Base-by-base conservation (phyloP, 164 flowering plant genomes). In the Houttuynia cordata region DNA sequence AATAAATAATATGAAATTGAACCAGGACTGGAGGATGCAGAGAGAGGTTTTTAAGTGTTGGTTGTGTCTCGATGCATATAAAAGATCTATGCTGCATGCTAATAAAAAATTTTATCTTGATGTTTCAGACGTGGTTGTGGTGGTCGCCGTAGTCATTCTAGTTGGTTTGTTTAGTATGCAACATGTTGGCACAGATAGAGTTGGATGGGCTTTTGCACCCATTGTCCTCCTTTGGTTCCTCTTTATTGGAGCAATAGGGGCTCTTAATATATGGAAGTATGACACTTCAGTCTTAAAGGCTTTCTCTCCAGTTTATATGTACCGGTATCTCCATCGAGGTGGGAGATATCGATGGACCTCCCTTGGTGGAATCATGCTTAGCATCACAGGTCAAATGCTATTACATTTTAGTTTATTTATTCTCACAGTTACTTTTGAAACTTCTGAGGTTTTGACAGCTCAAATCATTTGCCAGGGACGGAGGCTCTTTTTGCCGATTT, bases 401-500 rank as follows among this genome's bases (percentile, higher is more conserved):
- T 51, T 19, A 12, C 20, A 49, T 10, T 24, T 19, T 8, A 24
- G 14, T 23, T 3, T 8, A 10, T 23, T 9, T 12, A 53, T 21
- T 53, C 14, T 34, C 10, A 15, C 17, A 24, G 4, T 57, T 5
- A 22, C 19, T 4, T 25, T 10, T 25, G 40, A 39, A 4, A 30
- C 37, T 30, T 15, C 45, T 8, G 17, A 37, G 20, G 24, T 34
- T 57, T 30, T 57, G 59, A 57, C 24, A 7, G n/a, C 24, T 0
- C 24, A 17, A 37, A 34, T 57, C 20, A 37, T 56, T 7, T 64
- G 75, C 47, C 89, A 93, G 99, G 99, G 49, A 93, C 97, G 0
- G 99, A 93, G 72, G 97, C 99, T 40, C 91, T 93, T 47, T 93
- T 88, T 79, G 99, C 99, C 0, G 99, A 93, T 68, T 74, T 93